A percentile compares a stretch with the other conserved stretches of the same genome.
These are phyloP conservation scores for Penicillium canariense DNA, from an alignment of 495 filamentous ascomycete species.

Conservation along the genomic window DNA sequence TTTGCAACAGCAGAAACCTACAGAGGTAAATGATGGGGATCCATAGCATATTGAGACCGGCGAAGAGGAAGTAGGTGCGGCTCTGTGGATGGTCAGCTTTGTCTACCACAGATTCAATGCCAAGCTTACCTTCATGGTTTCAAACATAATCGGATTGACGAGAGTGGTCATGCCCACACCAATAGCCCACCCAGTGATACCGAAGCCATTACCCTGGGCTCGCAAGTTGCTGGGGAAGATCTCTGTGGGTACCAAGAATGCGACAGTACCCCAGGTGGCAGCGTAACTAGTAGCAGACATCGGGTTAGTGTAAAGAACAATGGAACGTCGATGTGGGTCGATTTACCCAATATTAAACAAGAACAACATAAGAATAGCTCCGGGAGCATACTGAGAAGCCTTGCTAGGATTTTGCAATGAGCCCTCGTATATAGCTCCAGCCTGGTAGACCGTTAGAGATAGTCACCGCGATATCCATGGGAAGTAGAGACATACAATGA, in stretches of 20 bases:
- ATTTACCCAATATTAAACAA: slow-evolving; percentile 48
- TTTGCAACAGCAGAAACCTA: slow-evolving; percentile 3
- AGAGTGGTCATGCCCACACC: slow-evolving; percentile 55
- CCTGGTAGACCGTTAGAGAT: slow-evolving; percentile 17
- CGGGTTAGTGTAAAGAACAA: too few relatives aligned
- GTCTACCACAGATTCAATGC: background rate
- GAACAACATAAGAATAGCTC: slow-evolving; percentile 52
- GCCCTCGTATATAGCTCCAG: slow-evolving; percentile 40
- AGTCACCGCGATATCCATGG: background rate
- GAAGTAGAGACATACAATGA: slow-evolving; percentile 26
- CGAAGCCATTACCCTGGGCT: slow-evolving; percentile 55
- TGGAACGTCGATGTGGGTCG: too few relatives aligned
- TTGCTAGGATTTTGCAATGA: slow-evolving; percentile 30
- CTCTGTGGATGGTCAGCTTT: slow-evolving; percentile 22
- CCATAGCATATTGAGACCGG: slow-evolving; percentile 47
- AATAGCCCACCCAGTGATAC: slow-evolving; percentile 57
- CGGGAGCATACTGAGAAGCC: slow-evolving; percentile 40
- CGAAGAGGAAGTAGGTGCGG: slow-evolving; percentile 54
- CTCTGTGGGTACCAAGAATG: slow-evolving; percentile 53
- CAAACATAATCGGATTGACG: slow-evolving; percentile 52
- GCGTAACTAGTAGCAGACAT: too few relatives aligned
- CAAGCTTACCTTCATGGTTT: slow-evolving; percentile 29
- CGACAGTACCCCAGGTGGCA: slow-evolving; percentile 55
- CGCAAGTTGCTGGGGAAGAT: slow-evolving; percentile 52
- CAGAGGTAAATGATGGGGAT: slow-evolving; percentile 50